phyloP scores from a whole-genome alignment of 192 early-diverging fungal genomes.

The Bifiguratus adelaidae region DNA sequence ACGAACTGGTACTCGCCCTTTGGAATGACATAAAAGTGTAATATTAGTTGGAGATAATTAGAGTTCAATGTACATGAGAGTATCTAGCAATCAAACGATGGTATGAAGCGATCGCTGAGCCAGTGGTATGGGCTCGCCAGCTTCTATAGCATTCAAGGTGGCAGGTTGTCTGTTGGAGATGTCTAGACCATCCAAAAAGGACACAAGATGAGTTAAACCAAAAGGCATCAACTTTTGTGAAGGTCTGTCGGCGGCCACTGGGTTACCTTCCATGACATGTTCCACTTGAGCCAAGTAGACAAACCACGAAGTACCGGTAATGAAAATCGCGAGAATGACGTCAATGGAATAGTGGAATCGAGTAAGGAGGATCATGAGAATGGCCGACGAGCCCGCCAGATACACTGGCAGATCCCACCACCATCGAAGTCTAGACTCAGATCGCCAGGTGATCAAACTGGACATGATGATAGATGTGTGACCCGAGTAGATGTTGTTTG shows the following conservation, averaged over 20 bases:
- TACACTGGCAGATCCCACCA: conserved; percentile 25
- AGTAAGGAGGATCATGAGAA: conserved; percentile 37
- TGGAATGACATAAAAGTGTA: no score
- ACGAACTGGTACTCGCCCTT: conserved; percentile 14
- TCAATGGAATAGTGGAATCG: conserved; percentile 54
- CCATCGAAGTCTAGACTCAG: conserved; percentile 33
- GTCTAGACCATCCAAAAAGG: no score
- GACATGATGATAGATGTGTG: conserved; percentile 45
- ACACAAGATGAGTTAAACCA: no score
- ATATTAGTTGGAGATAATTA: no score
- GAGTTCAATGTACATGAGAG: no score
- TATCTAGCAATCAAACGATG: no score
- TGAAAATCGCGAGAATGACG: conserved; percentile 32
- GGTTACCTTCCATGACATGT: neutral
- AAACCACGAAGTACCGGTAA: neutral
- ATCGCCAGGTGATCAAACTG: conserved; percentile 39
- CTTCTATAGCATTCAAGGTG: no score
- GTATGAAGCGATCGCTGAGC: no score
- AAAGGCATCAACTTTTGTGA: no score
- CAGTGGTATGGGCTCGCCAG: no score
- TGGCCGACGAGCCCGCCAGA: conserved; percentile 21
- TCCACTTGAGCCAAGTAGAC: neutral
- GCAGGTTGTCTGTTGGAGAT: no score
- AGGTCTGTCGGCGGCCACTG: no score
- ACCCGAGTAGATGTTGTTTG: conserved; percentile 55